Base-by-base conservation (phyloP, 768 basidiomycete species). In the Mycena polygramma region DNA sequence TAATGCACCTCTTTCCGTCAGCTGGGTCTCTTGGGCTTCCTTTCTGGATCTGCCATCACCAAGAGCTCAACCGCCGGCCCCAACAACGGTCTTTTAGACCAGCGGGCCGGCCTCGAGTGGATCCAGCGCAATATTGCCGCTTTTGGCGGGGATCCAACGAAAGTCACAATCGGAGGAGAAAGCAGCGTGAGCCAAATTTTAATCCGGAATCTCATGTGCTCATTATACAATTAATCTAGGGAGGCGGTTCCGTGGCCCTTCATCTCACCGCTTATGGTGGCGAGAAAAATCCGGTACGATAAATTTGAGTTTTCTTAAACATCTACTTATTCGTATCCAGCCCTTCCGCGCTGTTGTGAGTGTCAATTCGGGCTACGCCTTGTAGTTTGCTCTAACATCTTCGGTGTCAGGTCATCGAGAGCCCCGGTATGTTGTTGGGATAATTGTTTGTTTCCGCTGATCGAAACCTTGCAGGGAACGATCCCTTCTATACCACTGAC, bases 51-150 rank as follows among this genome's bases (percentile, higher is more conserved):
- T 17, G 71, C 73, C 5, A 66, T 82, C 22, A 60, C 54, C 36
- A 74, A 65, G 2, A 69, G 78, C 61, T 17, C 66, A 7, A 74
- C 70, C n/a, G 76, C 81, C 10, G 75, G 78, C 59, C 72, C 78
- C 7, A 83, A 83, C 68, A 79, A 75, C 35, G 82, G 82, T 20
- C 69, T 83, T 1, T 69, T 81, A 30, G 83, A 83, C 70, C 81
- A 83, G 63, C 77, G 81, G 14, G 79, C 78, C 0, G 78, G 76
- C 0, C 66, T 83, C n/a, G 78, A 81, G 48, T 83, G 82, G 82
- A 74, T 81, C 10, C 79, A 79, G 59, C 74, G 79, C 41, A 73
- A 82, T 63, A 82, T 83, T 11, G 67, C 49, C 14, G 66, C 75
- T 24, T 80, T 80, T 66, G 79, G 78, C 20, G 78, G 78, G 10